Evolutionary conservation across 2,329 filamentous ascomycete genomes (phyloP), one percentile per base, ranked within the genome.

Genomic region (Nectriaceae sp.): DNA sequence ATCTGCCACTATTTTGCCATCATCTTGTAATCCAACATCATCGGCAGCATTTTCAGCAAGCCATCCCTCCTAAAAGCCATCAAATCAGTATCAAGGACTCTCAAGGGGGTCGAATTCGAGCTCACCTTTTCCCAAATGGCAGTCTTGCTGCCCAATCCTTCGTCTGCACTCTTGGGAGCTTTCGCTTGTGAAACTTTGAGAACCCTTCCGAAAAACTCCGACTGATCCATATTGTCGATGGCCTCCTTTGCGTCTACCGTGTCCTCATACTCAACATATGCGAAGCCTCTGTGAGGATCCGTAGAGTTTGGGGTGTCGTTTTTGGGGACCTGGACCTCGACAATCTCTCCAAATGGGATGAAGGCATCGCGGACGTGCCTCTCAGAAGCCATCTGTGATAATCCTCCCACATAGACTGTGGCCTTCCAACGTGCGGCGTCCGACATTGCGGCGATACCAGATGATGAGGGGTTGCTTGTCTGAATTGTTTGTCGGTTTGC

Each of bases 211-310:
- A 93, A 97, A 39, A 99, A 82, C 73, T 97, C 93, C 52, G 92
- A 88, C 68, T 96, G 91, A 67, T 99, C 90, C 93, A 99, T 97
- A 67, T 99, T 99, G 77, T 97, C 91, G 68, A 99, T 96, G 42
- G 94, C 94, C 71, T 97, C 93, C 64, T 86, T 86, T 21, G 92
- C 93, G 71, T 99, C 94, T 48, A 87, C 83, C 11, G 84, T 79
- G 48, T 90, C 82, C 62, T 97, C 91, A 65, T 89, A 99, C 66
- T 99, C 94, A 42, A 99, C 89, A 67, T 99, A 97, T 49, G 92
- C 94, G 70, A 97, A 99, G 1, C 95, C 94, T 44, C 92, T 81
- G 69, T 99, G 94, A 22, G 84, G 75, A 35, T 95, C 89, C 40
- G 80, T 84, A 5, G 88, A 84, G 54, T 89, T 91, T 56, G 88